Evolutionary conservation across 805 yeast species (phyloP).

Genomic region (Suhomyces kilbournensis): DNA sequence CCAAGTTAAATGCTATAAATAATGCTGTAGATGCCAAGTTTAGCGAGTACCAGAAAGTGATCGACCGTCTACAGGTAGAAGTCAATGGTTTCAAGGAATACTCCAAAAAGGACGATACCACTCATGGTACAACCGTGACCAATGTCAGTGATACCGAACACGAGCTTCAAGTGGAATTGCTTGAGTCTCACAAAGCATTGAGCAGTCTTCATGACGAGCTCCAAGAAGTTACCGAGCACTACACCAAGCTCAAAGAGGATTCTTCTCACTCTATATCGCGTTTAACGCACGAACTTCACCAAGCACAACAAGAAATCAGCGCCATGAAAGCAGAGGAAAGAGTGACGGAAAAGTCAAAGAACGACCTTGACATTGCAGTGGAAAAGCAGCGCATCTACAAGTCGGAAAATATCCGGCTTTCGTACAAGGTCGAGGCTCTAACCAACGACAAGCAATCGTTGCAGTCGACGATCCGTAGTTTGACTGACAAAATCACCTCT

Average conservation of each 20-base stretch:
- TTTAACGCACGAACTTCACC: slow-evolving; percentile 21
- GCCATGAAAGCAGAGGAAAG: slow-evolving; percentile 13
- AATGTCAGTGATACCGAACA: slow-evolving; percentile 7
- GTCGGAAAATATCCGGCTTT: slow-evolving; percentile 44
- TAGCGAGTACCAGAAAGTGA: slow-evolving; percentile 27
- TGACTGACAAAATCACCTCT: slow-evolving; percentile 38
- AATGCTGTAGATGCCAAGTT: slow-evolving; percentile 23
- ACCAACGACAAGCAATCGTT: slow-evolving; percentile 36
- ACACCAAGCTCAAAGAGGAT: slow-evolving; percentile 20
- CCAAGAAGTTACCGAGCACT: slow-evolving; percentile 13
- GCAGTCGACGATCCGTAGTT: slow-evolving; percentile 32
- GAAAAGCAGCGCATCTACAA: slow-evolving; percentile 43
- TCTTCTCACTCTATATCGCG: slow-evolving; percentile 19
- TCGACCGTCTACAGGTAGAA: slow-evolving; percentile 30
- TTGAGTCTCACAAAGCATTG: slow-evolving; percentile 18
- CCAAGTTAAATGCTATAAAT: slow-evolving; percentile 15
- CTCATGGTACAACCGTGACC: slow-evolving; percentile 5
- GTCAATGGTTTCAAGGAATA: slow-evolving; percentile 25
- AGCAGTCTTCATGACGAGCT: slow-evolving; percentile 17
- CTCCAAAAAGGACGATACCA: slow-evolving; percentile 1
- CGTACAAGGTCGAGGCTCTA: slow-evolving; percentile 38
- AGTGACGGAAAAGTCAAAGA: slow-evolving; percentile 29
- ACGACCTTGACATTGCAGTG: slow-evolving; percentile 38
- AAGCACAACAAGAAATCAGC: slow-evolving; percentile 13
- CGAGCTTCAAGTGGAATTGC: slow-evolving; percentile 13